Conservation (phyloP, 257 asterid genomes). For the Solanum chilense region DNA sequence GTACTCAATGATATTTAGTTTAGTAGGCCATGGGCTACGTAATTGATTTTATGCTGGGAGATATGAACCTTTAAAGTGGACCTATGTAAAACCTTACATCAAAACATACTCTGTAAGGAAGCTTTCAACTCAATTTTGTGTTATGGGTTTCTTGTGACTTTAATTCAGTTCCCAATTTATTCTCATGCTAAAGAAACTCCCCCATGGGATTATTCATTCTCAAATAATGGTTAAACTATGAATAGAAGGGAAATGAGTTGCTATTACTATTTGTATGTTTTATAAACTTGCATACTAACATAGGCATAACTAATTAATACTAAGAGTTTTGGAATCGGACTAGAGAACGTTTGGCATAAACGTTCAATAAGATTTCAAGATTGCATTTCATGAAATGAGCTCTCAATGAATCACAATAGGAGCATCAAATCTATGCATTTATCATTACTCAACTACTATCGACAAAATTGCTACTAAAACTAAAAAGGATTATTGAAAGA, state of each 20-base stretch:
- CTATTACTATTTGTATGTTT: neutral
- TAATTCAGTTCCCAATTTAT: too few species aligned
- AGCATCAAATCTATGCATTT: neutral
- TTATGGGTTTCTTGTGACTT: too few species aligned
- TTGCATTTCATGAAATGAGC: neutral
- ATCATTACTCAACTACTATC: neutral
- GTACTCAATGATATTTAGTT: too few species aligned
- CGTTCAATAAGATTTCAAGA: neutral
- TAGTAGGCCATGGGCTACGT: too few species aligned
- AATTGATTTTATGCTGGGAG: too few species aligned
- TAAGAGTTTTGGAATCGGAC: neutral
- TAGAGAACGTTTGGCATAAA: neutral
- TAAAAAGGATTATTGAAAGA: neutral
- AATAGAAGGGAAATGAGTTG: neutral
- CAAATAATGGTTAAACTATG: neutral
- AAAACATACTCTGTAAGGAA: too few species aligned
- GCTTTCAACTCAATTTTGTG: too few species aligned
- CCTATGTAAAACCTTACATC: too few species aligned
- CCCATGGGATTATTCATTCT: neutral
- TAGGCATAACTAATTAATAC: neutral
- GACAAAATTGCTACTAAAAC: neutral
- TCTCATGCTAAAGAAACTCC: neutral
- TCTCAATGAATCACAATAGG: neutral
- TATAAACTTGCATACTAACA: neutral
- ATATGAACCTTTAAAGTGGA: too few species aligned